Evolutionary conservation across 2,329 filamentous ascomycete genomes (phyloP), one percentile per base, ranked within the genome.

Genomic region (Penicillium aurantiogriseum): DNA sequence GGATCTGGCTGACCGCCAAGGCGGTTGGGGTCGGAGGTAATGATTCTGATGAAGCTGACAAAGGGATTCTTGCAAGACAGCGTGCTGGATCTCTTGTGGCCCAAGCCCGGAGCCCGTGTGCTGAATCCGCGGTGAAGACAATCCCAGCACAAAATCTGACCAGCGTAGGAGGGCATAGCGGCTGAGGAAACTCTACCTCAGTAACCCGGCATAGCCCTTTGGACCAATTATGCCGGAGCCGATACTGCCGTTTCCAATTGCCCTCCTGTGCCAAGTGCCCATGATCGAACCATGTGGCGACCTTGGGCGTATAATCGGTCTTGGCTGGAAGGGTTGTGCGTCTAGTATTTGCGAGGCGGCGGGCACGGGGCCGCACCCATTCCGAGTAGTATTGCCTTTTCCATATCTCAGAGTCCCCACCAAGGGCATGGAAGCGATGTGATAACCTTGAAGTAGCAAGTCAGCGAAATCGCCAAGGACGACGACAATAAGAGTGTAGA

Each of bases 181-280:
- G 74, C 43, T 81, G 77, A 52, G 81, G 77, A 25, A 91, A 82
- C 44, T 86, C 81, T 31, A 97, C 84, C 73, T 96, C 90, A 36
- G 89, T 87, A 13, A 96, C 85, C 38, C 85, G 88, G 67, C 91
- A 96, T 64, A 85, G 87, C 0, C 93, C 94, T 60, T 83, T 85
- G 1, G 89, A 85, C 94, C 94, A 97, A 76, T 97, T 97, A 71
- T 96, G 89, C 45, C 90, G 84, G 49, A 97, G 80, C 68, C 88
- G 91, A 75, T 95, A 97, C 67, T 94, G 89, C 60, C 85, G 83
- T 78, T 95, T 96, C 92, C 92, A 97, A 69, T 94, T 85, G 13
- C 79, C 80, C 57, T 76, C 75, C 54, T 75, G 76, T 23, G 88
- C 80, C 8, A 84, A 69, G 58, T 83, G 79, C 38, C 82, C 78